These are phyloP conservation scores for Monosporozyma aerobia DNA, from an alignment of 805 yeast genomes.

Conservation along the genomic window DNA sequence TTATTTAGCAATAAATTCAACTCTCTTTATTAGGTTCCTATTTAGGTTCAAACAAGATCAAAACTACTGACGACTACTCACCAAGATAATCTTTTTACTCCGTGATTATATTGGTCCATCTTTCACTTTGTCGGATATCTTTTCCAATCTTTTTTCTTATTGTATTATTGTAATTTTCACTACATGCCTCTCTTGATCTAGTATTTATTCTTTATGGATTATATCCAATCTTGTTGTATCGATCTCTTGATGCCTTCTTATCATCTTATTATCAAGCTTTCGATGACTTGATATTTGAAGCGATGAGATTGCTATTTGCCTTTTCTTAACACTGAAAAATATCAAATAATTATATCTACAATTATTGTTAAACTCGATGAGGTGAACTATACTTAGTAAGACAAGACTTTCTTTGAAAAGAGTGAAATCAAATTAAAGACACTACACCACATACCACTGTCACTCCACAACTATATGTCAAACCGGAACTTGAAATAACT, in stretches of 20 bases:
- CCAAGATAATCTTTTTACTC: conserved; percentile 37
- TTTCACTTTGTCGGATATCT: conserved; percentile 32
- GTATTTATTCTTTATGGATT: not conserved
- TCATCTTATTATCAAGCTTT: too few species aligned
- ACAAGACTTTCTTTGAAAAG: not conserved
- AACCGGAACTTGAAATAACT: not conserved
- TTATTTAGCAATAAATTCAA: not conserved
- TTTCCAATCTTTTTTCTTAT: not conserved
- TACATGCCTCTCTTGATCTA: not conserved
- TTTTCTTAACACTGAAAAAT: not conserved
- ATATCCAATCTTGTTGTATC: too few species aligned
- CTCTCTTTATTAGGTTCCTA: conserved; percentile 41
- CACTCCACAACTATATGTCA: not conserved
- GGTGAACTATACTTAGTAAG: not conserved
- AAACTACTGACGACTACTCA: conserved; percentile 54
- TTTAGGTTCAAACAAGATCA: conserved; percentile 71
- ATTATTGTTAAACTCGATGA: not conserved
- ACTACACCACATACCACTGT: not conserved
- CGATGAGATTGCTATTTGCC: not conserved
- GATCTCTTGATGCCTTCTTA: too few species aligned
- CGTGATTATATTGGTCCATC: conserved; percentile 60
- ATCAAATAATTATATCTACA: not conserved
- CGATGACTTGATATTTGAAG: not conserved
- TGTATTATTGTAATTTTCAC: not conserved
- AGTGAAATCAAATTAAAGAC: not conserved